Base-by-base conservation (phyloP, 345 rosid species). In the Acer yangbiense region DNA sequence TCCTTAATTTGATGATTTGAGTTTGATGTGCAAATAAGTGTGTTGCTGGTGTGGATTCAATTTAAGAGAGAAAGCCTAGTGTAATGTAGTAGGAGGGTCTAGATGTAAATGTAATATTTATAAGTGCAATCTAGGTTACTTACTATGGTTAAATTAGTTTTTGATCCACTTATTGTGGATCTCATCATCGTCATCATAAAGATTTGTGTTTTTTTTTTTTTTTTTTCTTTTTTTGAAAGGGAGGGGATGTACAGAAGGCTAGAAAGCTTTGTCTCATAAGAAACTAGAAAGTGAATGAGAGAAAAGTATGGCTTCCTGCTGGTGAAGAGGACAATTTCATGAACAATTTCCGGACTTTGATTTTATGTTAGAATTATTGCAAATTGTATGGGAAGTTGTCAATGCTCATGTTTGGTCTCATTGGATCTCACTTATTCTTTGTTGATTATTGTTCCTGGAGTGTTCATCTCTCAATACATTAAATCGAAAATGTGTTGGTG, bases 1-100 rank as follows among this genome's bases (percentile, higher is more conserved):
- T 86, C 93, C 73, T 75, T 92, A 54, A 76, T 88, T 35, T 90
- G 85, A 88, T 60, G 27, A 57, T 35, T 32, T 35, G 62, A 73
- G 35, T 27, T 8, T 46, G 50, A 54, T 52, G 8, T 46, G 79
- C 63, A 69, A 79, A 83, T 77, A 80, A 50, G 57, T 27, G 43
- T 57, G 57, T 14, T 46, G 68, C 4, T 39, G 54, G 55, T 44
- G 74, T 18, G 64, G 55, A 75, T 69, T 76, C 32, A 9, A 27
- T 25, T 29, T 10, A 50, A 72, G 69, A 62, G 68, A 5, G 11
- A 58, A 58, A 46, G 14, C 58, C 67, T 44, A 57, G 69, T 55
- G 43, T 27, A 20, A 43, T 54, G 39, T 4, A 3, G 73, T 69
- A 16, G 74, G 65, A 35, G 50, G 71, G 23, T 76, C n/a, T 39